Base-by-base conservation (phyloP, 179 eudicot species). In the Heliamphora pulchella region DNA sequence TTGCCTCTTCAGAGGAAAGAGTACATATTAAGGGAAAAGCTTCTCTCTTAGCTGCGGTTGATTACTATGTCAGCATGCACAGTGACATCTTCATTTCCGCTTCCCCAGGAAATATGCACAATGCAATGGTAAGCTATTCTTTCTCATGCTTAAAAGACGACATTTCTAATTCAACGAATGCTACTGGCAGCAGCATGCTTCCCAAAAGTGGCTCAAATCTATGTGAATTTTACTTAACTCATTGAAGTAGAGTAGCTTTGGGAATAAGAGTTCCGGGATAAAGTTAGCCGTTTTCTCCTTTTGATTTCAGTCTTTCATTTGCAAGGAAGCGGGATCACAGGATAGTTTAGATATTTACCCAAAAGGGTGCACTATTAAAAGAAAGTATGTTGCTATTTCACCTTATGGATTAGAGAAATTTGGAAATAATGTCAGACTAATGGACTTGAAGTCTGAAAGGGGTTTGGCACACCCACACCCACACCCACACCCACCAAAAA, bases 81-180 rank as follows among this genome's bases (percentile, higher is more conserved):
- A 95, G 98, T 80, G 97, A 93, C 81, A 89, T 95, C 71, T 95
- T 95, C 85, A 79, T 95, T 80, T 95, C 98, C 81, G 97, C 98
- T 77, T 95, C 98, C 18, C 98, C 97, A 1, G 98, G 98, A 63
- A 95, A 95, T 85, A 95, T 95, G 98, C 98, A 95, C 83, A 95
- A 95, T 81, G 97, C 98, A 51, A 85, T 95, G 91, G 98, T 95
- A 88, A 89, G 90, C 76, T 50, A 20, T 62, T 71, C 8, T 8
- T 51, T 10, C 41, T 31, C 20, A 3, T 67, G 61, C 17, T 44
- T 46, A 46, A 46, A 61, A 2, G 47, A 61, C 43, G 5, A 4
- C 14, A 63, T 41, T 43, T 20, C 39, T 11, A 44, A 43, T 58
- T 63, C 50, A 18, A 13, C 8, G 0, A 53, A 41, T 31, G 2